Evolutionary conservation across 345 rosid species (phyloP), one percentile per base, ranked within the genome.

Genomic region (Linum trigynum): DNA sequence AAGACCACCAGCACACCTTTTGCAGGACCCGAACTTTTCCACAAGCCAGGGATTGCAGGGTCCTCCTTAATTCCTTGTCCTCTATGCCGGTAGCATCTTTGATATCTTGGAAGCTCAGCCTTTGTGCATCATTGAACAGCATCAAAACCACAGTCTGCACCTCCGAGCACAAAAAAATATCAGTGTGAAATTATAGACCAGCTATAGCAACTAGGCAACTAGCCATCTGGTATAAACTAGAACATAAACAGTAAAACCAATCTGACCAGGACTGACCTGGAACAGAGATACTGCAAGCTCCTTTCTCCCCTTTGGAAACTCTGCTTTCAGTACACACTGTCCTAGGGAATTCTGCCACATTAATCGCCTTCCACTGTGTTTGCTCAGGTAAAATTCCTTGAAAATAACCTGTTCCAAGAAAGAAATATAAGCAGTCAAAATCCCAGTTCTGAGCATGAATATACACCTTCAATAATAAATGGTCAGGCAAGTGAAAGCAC

Each of bases 281-380:
- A 94, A 90, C 11, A 94, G 78, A 69, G 99, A 94, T 76, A 94
- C 99, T 15, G 96, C 92, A 69, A 94, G 86, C 86, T 94, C 99
- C 83, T 88, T 94, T 80, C 78, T 94, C 65, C 92, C 97, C 79
- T 79, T 90, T 0, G 90, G 80, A 71, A 90, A 94, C 65, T 94
- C 91, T 45, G 92, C 89, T 77, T 90, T 94, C 77, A 94, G 72
- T 59, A 94, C 99, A 77, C 99, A 94, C 67, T 94, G 95, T 60
- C 96, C 97, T 79, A 94, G 77, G 61, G 97, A 94, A 69, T 88
- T 88, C 74, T 94, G 97, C 97, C 95, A 94, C 99, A 94, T 94
- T 75, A 94, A 73, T 66, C 95, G 92, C 72, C 99, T 88, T 23
- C 99, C 99, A 78, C 90, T 94, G 77, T 94, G 87, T 72, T 94